Evolutionary conservation across 2,329 filamentous ascomycete species (phyloP), one percentile per base, ranked within the genome.

Genomic region (Colletotrichum siamense): DNA sequence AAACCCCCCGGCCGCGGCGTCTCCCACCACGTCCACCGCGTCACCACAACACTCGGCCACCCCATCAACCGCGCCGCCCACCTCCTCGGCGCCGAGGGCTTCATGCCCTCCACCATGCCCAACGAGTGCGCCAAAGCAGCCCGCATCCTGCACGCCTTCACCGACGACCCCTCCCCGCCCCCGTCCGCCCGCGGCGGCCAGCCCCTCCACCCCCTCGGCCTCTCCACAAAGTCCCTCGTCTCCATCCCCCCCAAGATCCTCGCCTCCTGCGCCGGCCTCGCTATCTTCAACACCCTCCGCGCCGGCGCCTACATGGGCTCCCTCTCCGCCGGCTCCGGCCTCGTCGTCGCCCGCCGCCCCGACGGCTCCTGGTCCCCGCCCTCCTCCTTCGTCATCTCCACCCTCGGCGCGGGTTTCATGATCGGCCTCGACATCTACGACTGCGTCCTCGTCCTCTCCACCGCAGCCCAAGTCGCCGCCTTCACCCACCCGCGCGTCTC

Each of bases 91-190:
- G 91, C 92, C 30, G 94, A 95, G 82, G 93, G 93, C 15, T 95
- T 95, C 82, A 95, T 94, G 94, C 94, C 94, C 5, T 94, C 92
- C 32, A 92, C 91, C 6, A 86, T 95, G 79, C 93, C 95, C 80
- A 93, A 93, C 81, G 94, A 95, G 85, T 92, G 92, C 81, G 93
- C 94, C 86, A 95, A 95, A 85, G 93, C 94, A 4, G 94, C 94
- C 26, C 89, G 94, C 32, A 95, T 95, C 65, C 85, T 95, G 74
- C 89, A 93, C 79, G 94, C 92, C 79, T 95, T 95, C 83, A 95
- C 93, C 86, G 93, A 85, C 87, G 61, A 39, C 76, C 83, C 52
- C 76, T 74, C 9, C 77, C 79, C 15, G 57, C 2, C 80, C 80
- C 3, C 76, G 9, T 18, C 26, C 79, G n/a, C 77, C 76, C 2